Base-by-base conservation (phyloP, 148 eudicot species). In the Spergularia marina region DNA sequence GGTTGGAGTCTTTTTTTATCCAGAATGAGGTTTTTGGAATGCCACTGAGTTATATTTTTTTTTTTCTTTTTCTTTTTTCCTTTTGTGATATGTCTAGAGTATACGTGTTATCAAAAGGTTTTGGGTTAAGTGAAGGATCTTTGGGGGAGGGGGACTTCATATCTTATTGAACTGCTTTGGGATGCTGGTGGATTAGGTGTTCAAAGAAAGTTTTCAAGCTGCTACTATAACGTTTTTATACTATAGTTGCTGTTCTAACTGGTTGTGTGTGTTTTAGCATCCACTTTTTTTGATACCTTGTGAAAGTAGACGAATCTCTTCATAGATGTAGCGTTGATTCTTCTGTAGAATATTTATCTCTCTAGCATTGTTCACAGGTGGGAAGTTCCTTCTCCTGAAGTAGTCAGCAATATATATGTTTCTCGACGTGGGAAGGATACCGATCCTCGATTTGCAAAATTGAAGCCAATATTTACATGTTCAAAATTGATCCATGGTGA, bases 401-500 rank as follows among this genome's bases (percentile, higher is more conserved):
- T 88, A 64, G 80, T 89, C 40, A 85, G 83, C 78, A 65, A 62
- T 65, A 83, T 92, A 14, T 92, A 85, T 84, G 84, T 89, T 75
- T 76, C 86, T 70, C 77, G 64, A 65, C 76, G 77, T 55, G 81
- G 71, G 62, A 85, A 88, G 74, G 84, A 68, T 73, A 80, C 77
- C 76, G 97, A 92, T 87, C 96, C 99, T 62, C 97, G 97, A 36
- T 95, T 92, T 74, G 71, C 89, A 44, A 92, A 88, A 77, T 73
- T 95, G 80, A 77, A 88, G 77, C 97, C 99, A 6, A 85, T 95
- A 61, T 90, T 95, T 77, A 88, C 86, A 84, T 90, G 91, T 81
- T 92, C 96, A 79, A 80, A 64, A 80, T 74, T 92, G 81, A 87
- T 82, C 65, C 75, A 76, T 55, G 96, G 96, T 59, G 90, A 86